Evolutionary conservation across 768 basidiomycete genomes (phyloP).

Genomic region (Mycena vulgaris): DNA sequence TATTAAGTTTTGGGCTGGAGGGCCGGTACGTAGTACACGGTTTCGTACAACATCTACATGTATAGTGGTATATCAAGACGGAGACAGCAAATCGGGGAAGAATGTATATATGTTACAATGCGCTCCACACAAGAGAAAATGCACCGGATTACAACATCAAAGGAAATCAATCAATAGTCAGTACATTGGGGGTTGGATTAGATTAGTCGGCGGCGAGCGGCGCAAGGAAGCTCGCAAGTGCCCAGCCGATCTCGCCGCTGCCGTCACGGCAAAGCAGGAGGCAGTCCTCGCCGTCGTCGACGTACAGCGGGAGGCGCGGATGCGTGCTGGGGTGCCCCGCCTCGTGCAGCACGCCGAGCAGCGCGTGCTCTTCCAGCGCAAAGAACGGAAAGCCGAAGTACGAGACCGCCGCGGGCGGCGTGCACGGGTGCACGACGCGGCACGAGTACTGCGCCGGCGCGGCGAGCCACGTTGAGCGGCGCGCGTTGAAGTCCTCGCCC

Average conservation of each 20-base stretch:
- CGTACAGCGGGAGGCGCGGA: slow-evolving; percentile 79
- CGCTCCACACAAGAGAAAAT: slow-evolving; percentile 20
- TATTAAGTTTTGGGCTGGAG: background rate
- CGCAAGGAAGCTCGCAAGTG: slow-evolving; percentile 84
- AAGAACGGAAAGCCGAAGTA: slow-evolving; percentile 88
- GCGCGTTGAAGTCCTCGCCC: slow-evolving; percentile 41
- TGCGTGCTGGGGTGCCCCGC: slow-evolving; percentile 85
- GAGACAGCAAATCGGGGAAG: background rate
- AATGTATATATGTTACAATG: slow-evolving; percentile 17
- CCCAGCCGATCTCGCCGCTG: slow-evolving; percentile 78
- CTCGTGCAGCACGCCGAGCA: slow-evolving; percentile 80
- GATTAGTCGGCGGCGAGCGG: slow-evolving; percentile 51
- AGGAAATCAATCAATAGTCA: background rate
- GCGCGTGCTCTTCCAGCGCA: slow-evolving; percentile 71
- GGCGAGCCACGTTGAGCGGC: slow-evolving; percentile 60
- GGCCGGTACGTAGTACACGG: background rate
- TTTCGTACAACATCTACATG: slow-evolving; percentile 18
- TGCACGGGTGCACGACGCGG: slow-evolving; percentile 77
- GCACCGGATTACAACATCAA: slow-evolving; percentile 7
- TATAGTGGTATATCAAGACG: slow-evolving; percentile 7
- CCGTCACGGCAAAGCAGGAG: slow-evolving; percentile 78
- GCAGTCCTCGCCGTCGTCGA: slow-evolving; percentile 86
- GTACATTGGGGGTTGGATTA: background rate
- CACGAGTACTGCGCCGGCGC: slow-evolving; percentile 76
- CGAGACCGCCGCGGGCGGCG: slow-evolving; percentile 72